Conservation (phyloP, 352 stramenopile genomes). For the Aphanomyces euteiches region DNA sequence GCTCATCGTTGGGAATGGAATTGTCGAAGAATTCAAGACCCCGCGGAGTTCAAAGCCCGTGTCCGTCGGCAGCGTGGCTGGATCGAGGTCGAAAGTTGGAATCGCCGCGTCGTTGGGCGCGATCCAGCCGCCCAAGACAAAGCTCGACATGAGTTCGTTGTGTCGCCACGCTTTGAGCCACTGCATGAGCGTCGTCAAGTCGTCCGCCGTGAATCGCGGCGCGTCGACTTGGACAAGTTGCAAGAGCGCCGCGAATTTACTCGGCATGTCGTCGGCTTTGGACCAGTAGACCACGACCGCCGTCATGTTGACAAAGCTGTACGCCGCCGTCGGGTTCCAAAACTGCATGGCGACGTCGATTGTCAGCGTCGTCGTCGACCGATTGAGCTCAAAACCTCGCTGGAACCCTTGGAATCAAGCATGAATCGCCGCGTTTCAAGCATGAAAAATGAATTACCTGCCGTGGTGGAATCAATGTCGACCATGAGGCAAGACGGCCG, state of each 20-base stretch:
- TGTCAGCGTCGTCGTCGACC: neutral
- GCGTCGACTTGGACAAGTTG: neutral
- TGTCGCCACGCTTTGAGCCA: constrained; percentile 22
- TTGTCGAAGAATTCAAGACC: neutral
- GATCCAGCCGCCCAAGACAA: constrained; percentile 22
- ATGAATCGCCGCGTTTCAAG: neutral
- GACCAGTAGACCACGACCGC: constrained; percentile 15
- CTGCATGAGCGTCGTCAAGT: constrained; percentile 3
- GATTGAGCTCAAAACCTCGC: constrained; percentile 18
- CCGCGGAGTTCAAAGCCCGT: constrained; percentile 29
- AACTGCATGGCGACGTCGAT: constrained; percentile 8
- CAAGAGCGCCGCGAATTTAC: constrained; percentile 9
- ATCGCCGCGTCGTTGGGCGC: constrained; percentile 9
- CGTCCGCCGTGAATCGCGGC: neutral
- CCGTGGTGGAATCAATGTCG: constrained; percentile 3
- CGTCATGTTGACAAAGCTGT: constrained; percentile 22
- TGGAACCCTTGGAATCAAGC: neutral
- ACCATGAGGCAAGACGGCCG: constrained; percentile 17
- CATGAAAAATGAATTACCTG: neutral
- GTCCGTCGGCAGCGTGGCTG: neutral
- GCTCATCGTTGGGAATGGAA: constrained; percentile 10
- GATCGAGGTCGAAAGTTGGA: constrained; percentile 23
- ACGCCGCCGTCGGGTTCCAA: constrained; percentile 1
- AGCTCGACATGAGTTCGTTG: constrained; percentile 30
- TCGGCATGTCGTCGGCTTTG: neutral